Conservation (phyloP, 1,284 basidiomycete genomes). For the Puccinia polysora region DNA sequence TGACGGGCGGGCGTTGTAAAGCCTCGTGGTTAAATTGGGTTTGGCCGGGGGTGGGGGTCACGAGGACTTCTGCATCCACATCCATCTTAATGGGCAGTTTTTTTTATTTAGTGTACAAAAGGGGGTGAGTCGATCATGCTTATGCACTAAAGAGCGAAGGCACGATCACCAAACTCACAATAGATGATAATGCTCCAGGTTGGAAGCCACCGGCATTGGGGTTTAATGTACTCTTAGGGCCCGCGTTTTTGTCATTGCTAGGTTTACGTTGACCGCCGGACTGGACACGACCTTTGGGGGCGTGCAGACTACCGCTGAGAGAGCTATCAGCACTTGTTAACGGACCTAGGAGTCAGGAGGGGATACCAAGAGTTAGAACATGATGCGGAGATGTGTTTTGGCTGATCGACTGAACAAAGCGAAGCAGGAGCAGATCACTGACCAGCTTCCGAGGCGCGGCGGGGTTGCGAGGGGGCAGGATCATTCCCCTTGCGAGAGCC, state of each 20-base stretch:
- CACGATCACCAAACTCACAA: slow-evolving; percentile 46
- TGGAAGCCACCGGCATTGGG: slow-evolving; percentile 52
- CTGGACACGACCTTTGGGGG: slow-evolving; percentile 38
- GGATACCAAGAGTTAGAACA: neutral
- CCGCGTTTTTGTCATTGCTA: slow-evolving; percentile 20
- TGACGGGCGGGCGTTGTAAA: slow-evolving; percentile 22
- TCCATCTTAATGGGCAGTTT: slow-evolving; percentile 20
- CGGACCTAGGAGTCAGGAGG: slow-evolving; percentile 1
- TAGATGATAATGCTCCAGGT: slow-evolving; percentile 49
- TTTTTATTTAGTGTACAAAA: neutral
- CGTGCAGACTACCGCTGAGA: slow-evolving; percentile 33
- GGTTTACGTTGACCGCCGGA: slow-evolving; percentile 27
- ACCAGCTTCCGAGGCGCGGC: slow-evolving; percentile 42
- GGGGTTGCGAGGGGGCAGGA: neutral
- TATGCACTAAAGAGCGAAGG: neutral
- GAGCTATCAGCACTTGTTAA: slow-evolving; percentile 1
- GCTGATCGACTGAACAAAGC: neutral
- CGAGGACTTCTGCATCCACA: slow-evolving; percentile 40
- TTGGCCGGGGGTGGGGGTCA: slow-evolving; percentile 40
- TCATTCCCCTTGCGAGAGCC: slow-evolving; percentile 17
- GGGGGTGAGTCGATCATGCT: neutral
- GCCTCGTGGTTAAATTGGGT: slow-evolving; percentile 29
- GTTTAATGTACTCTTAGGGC: slow-evolving; percentile 48
- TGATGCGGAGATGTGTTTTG: too few relatives aligned
- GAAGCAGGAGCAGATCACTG: neutral